These are phyloP conservation scores for Nannochloropsis salina DNA, from an alignment of 108 stramenopile genomes.

Conservation along the genomic window DNA sequence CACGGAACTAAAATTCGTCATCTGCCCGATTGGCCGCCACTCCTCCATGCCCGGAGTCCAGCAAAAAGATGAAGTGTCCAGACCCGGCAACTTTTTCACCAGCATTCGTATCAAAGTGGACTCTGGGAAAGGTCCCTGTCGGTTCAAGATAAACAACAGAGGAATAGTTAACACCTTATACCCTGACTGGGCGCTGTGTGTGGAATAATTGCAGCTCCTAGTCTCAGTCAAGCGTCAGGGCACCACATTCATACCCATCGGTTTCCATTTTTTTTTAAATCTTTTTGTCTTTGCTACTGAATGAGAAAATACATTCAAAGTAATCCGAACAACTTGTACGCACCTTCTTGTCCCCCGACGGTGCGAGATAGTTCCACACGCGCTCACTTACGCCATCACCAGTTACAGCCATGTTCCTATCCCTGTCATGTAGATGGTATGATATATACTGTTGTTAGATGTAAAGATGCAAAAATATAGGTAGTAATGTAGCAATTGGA, in stretches of 20 bases:
- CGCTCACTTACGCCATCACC: background rate
- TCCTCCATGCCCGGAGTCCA: constrained; percentile 43
- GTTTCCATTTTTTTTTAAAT: too few relatives aligned
- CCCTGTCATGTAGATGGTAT: background rate
- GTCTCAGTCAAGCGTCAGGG: too few relatives aligned
- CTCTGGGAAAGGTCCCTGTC: constrained; percentile 32
- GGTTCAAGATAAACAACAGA: too few relatives aligned
- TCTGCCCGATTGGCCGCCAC: constrained; percentile 39
- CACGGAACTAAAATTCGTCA: constrained; percentile 20
- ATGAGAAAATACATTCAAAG: too few relatives aligned
- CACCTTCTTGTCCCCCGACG: constrained; percentile 8
- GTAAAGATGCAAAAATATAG: too few relatives aligned
- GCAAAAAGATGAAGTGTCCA: background rate
- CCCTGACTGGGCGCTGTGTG: constrained; percentile 31
- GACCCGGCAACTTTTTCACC: constrained; percentile 23
- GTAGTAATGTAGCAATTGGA: too few relatives aligned
- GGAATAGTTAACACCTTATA: constrained; percentile 21
- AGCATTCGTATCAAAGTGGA: constrained; percentile 32
- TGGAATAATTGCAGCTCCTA: background rate
- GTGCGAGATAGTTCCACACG: background rate
- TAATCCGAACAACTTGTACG: background rate
- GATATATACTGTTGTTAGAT: background rate
- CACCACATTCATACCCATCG: too few relatives aligned
- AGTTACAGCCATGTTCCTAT: background rate
- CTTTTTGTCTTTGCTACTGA: too few relatives aligned